Base-by-base conservation (phyloP, 805 yeast genomes). In the Yarrowia sp. region DNA sequence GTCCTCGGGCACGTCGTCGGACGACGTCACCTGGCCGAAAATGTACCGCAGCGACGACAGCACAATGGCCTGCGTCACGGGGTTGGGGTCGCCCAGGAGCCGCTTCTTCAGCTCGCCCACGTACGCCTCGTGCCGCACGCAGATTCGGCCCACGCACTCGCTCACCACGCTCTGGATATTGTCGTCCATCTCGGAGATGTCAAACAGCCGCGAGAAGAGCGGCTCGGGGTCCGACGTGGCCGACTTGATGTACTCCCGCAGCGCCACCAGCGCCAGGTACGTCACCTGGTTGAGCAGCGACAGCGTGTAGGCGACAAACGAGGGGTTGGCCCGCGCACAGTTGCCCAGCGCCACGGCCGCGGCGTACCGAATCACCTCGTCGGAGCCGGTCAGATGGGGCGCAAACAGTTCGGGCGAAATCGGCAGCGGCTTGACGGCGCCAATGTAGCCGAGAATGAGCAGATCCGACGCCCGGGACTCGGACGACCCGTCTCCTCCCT, bases 401-500 rank as follows among this genome's bases (percentile, higher is more conserved):
- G 77, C 75, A 72, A 86, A 75, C 16, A 82, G 78, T 1, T 76
- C 79, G 36, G 83, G 72, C 3, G 79, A 75, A 22, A 80, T 72
- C 5, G 76, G 73, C 45, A 83, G 72, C 42, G 66, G 61, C 68
- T 74, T 72, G 8, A 76, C 69, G 68, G 79, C 78, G n/a, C 85
- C 83, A 40, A 85, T 78, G 69, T 82, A 81, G 5, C 89, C 90
- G 65, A 87, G 74, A 48, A 84, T 83, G 45, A 81, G 82, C 50
- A 80, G 75, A 53, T 63, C 67, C 10, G 48, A 46, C 8, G 52
- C 65, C 2, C 32, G 32, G 2, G 65, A 32, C 41, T 59, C 65
- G 16, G 56, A 36, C 7, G 67, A 48, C 0, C 19, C 46, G 9
- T 41, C 63, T 2, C 48, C 63, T n/a, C 40, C n/a, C 40, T 16